These are phyloP conservation scores for Chalaropsis thielavioides DNA, from an alignment of 2,329 filamentous ascomycete genomes.

Conservation along the genomic window DNA sequence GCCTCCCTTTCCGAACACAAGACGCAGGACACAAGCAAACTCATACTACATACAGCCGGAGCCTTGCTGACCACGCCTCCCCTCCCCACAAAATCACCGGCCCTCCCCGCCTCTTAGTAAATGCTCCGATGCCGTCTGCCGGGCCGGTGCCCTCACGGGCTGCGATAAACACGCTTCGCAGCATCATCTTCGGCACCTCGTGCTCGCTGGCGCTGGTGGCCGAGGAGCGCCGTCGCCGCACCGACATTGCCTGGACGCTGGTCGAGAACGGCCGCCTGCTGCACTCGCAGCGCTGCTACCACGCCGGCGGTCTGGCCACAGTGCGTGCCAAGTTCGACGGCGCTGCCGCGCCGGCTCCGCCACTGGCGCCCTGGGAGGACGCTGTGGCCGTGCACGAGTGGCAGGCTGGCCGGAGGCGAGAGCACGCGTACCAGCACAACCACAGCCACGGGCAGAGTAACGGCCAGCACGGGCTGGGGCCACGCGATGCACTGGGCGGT, in stretches of 20 bases:
- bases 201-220: slow-evolving; percentile 41
- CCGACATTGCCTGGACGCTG: slow-evolving; percentile 36
- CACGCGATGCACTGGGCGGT: not conserved
- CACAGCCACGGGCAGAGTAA: not conserved
- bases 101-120: not conserved
- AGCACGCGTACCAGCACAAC: not conserved
- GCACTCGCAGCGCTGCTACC: slow-evolving; percentile 18
- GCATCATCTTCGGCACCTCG: slow-evolving; percentile 41
- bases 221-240: slow-evolving; percentile 42
- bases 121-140: slow-evolving; percentile 30
- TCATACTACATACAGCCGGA: not conserved
- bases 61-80: not conserved
- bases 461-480: not conserved
- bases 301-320: slow-evolving; percentile 16
- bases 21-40: not conserved
- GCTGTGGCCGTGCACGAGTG: not conserved
- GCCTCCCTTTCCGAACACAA: not conserved
- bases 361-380: not conserved
- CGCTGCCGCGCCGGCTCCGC: not conserved
- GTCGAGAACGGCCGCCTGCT: slow-evolving; percentile 33
- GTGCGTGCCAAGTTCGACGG: slow-evolving; percentile 15
- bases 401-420: not conserved
- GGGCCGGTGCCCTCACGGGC: slow-evolving; percentile 40
- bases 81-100: not conserved
- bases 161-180: slow-evolving; percentile 40